phyloP scores from a whole-genome alignment of 495 filamentous ascomycete species.

The Neurospora terricola region DNA sequence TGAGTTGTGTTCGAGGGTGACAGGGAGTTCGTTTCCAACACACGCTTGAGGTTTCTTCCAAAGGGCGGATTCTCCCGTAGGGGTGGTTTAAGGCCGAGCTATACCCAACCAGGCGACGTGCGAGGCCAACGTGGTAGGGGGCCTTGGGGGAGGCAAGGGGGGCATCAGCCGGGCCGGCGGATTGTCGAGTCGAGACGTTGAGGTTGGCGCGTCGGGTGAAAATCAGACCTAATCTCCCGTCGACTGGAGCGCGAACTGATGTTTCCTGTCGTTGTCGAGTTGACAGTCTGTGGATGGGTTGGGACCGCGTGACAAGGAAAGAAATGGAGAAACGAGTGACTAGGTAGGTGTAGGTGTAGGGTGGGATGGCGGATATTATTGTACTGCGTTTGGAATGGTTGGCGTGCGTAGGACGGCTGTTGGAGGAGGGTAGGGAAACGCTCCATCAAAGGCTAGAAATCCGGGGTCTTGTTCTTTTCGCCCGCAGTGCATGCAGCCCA shows the following conservation, averaged over 20 bases:
- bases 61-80: background rate
- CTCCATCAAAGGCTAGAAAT: background rate
- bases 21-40: slow-evolving; percentile 18
- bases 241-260: background rate
- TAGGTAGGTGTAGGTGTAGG: background rate
- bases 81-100: background rate
- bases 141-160: slow-evolving; percentile 6
- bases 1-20: slow-evolving; percentile 26
- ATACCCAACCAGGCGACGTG: background rate
- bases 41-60: background rate
- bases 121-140: background rate
- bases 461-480: background rate
- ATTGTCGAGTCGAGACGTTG: background rate
- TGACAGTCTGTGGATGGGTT: background rate
- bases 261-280: background rate
- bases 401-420: background rate
- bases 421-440: background rate
- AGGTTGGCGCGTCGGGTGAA: background rate
- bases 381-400: background rate
- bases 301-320: background rate
- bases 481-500: background rate
- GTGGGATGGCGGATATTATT: background rate
- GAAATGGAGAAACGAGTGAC: background rate
- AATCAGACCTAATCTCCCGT: background rate
- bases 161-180: background rate